Base-by-base conservation (phyloP, 352 stramenopile genomes). In the Globisporangium acanthophoron region DNA sequence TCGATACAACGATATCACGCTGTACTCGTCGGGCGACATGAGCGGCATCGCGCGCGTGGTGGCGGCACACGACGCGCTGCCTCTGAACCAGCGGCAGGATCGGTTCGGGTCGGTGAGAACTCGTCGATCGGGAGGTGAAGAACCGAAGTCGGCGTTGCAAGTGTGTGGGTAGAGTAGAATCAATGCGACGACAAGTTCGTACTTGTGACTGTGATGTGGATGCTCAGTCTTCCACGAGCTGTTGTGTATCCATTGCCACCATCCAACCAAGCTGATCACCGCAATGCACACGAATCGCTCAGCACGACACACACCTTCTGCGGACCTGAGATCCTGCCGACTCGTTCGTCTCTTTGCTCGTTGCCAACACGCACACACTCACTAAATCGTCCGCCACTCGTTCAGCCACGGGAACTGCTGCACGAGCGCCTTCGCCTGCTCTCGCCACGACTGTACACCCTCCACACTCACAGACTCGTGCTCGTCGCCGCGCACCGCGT, bases 301-400 rank as follows among this genome's bases (percentile, higher is more conserved):
- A 24, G 21, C 21, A 24, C 21, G 21, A 24, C 21, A 24, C 21
- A 24, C 21, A 24, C 21, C 21, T 24, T 24, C 21, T 24, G 21
- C 21, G 21, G 21, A 24, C 21, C 21, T 24, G 21, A 24, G 21
- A 24, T 24, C 21, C 21, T 24, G 21, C 21, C 21, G 21, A 24
- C 21, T 24, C 21, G 21, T 24, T 24, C 21, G 21, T 24, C 21
- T 24, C 31, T 8, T 35, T 35, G 5, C 5, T 35, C 31, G 31
- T 8, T 35, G 31, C 31, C 31, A 35, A 8, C 4, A 35, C 31
- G 31, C 31, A 35, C 45, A 33, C 45, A 15, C 9, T 7, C 27
- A 31, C 24, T 76, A 95, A 11, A 93, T 58, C 5, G 80, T 95
- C 11, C 84, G 80, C 85, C 85, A 95, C 15, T 92, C 78, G n/a